Evolutionary conservation across 164 flowering plant genomes (phyloP), one percentile per base, ranked within the genome.

Genomic region (Stephania cephalantha): DNA sequence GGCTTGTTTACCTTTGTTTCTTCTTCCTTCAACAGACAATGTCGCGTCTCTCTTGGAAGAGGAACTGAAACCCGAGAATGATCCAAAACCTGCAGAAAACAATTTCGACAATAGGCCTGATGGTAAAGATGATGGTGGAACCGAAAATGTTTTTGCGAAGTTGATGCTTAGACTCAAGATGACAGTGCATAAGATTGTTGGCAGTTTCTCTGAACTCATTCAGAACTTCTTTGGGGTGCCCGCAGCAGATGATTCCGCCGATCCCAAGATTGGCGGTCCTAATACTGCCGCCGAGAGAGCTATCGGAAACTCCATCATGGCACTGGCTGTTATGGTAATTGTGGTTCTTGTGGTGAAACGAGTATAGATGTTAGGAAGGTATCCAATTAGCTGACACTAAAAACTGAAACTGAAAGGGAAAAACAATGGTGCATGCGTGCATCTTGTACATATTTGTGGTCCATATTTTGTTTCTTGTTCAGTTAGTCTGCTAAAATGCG

Each of bases 271-370:
- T 18, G 76, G 75, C 20, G 50, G 74, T 11, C 29, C 53, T 18
- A 52, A 44, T 6, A 46, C 69, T 29, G 15, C 52, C 63, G 42
- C 63, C 1, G 82, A 81, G 2, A 85, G 29, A 30, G 71, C 77
- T 9, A 6, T 83, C 0, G 86, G 79, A 66, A 79, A 84, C 45
- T 76, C 88, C 4, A 78, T 87, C 53, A 78, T 87, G 79, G 87
- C 80, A 68, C 42, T 87, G 77, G 86, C 85, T 6, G 79, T 85
- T 53, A 46, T 83, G 74, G 84, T 77, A 50, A 85, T 87, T n/a
- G 71, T 86, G 75, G 83, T 86, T 79, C 82, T 86, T 7, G 69
- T 86, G 71, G 18, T 85, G 72, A 87, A 83, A 82, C 83, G 89
- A 50, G 79, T 44, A 10, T 78, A 76, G 70, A 22, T 29, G 65